Evolutionary conservation across 2,329 filamentous ascomycete genomes (phyloP).

Genomic region (Venturia aucupariae): DNA sequence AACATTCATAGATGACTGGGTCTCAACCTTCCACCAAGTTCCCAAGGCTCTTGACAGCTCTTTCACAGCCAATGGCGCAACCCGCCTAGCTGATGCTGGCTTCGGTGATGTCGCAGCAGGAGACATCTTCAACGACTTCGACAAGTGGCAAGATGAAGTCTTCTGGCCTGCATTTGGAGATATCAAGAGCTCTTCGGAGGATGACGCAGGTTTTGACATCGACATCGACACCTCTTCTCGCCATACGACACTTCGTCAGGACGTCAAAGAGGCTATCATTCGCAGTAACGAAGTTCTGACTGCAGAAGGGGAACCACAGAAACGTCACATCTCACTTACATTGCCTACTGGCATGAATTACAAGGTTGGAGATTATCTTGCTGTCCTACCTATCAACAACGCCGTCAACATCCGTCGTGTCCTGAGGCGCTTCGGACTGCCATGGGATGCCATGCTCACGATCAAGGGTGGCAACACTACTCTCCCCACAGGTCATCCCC

Average conservation of each 20-base stretch:
- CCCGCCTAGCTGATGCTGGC: slow-evolving; percentile 25
- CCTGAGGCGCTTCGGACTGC: slow-evolving; percentile 54
- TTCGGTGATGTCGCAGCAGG: slow-evolving; percentile 29
- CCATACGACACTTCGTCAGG: background rate
- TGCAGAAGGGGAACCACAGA: slow-evolving; percentile 21
- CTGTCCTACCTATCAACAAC: slow-evolving; percentile 63
- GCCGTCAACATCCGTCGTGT: slow-evolving; percentile 51
- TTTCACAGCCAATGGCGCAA: slow-evolving; percentile 25
- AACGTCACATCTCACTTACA: slow-evolving; percentile 35
- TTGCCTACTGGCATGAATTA: slow-evolving; percentile 47
- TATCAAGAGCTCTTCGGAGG: background rate
- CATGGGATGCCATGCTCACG: slow-evolving; percentile 59
- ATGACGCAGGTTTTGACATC: background rate
- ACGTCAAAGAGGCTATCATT: slow-evolving; percentile 16
- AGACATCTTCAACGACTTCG: slow-evolving; percentile 34
- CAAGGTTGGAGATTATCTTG: slow-evolving; percentile 66
- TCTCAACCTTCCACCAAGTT: slow-evolving; percentile 32
- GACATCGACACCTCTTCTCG: slow-evolving; percentile 5
- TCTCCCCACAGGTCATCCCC: slow-evolving; percentile 51
- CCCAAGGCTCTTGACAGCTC: slow-evolving; percentile 28
- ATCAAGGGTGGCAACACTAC: slow-evolving; percentile 57
- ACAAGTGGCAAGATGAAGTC: slow-evolving; percentile 31
- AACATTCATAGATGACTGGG: slow-evolving; percentile 26
- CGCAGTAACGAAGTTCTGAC: slow-evolving; percentile 26
- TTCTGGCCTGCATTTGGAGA: slow-evolving; percentile 24